Evolutionary conservation across 2,329 filamentous ascomycete species (phyloP).

Genomic region (Lanzia echinophila): DNA sequence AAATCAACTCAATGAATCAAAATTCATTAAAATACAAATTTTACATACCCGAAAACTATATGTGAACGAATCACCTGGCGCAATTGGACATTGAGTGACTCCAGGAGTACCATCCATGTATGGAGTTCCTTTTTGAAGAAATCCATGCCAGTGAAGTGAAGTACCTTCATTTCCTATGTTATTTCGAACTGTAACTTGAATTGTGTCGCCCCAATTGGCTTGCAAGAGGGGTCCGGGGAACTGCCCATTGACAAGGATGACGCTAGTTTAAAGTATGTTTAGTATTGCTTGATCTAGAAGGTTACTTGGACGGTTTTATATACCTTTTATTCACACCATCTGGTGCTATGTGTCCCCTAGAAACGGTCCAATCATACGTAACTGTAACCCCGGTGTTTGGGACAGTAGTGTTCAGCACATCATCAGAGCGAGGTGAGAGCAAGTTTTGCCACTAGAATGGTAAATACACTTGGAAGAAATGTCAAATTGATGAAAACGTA

Average conservation of each 20-base stretch:
- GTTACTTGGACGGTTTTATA: no score
- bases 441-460: no score
- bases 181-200: slow-evolving; percentile 64
- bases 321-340: slow-evolving; percentile 28
- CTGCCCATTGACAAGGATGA: slow-evolving; percentile 37
- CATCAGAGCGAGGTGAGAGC: no score
- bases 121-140: slow-evolving; percentile 36
- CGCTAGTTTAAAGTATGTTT: slow-evolving; percentile 38
- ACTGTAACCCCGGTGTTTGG: slow-evolving; percentile 32
- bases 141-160: slow-evolving; percentile 41
- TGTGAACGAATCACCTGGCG: slow-evolving; percentile 35
- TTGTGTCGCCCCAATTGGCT: slow-evolving; percentile 34
- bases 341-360: slow-evolving; percentile 26
- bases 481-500: no score
- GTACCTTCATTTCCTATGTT: slow-evolving; percentile 43
- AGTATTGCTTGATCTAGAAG: no score
- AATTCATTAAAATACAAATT: no score
- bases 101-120: slow-evolving; percentile 38
- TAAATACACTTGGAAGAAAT: no score
- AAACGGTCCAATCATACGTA: slow-evolving; percentile 29
- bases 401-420: background rate
- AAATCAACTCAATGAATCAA: no score
- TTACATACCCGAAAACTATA: slow-evolving; percentile 19
- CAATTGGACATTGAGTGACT: slow-evolving; percentile 59
- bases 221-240: slow-evolving; percentile 32